A percentile compares a stretch with the other conserved stretches of the same genome.
Conservation (phyloP, 805 yeast species). For the Clavispora asparagi region DNA sequence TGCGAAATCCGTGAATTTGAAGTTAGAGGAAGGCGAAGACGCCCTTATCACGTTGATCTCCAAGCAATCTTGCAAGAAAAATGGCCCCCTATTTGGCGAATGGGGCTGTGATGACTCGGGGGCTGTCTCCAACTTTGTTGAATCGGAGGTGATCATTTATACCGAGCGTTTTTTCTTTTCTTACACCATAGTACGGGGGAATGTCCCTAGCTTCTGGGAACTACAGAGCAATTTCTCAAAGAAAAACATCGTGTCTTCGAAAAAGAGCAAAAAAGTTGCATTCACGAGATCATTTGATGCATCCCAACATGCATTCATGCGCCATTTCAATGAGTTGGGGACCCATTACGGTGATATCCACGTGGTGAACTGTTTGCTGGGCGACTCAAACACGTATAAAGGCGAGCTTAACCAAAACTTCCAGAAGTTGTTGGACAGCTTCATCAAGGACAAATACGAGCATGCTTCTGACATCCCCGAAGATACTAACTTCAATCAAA, state of each 20-base stretch:
- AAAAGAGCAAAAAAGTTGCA: conserved; percentile 35
- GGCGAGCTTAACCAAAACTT: conserved; percentile 41
- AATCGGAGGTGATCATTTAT: conserved; percentile 46
- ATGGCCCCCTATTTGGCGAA: conserved; percentile 50
- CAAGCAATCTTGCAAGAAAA: conserved; percentile 45
- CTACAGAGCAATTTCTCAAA: conserved; percentile 38
- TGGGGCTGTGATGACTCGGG: conserved; percentile 58
- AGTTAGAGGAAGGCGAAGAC: conserved; percentile 24
- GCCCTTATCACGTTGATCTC: conserved; percentile 45
- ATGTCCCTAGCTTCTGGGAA: conserved; percentile 54
- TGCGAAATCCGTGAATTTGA: conserved; percentile 40
- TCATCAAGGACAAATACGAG: neutral
- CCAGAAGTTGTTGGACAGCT: conserved; percentile 5
- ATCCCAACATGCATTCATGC: conserved; percentile 45
- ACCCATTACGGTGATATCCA: conserved; percentile 47
- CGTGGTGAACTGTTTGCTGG: conserved; percentile 45
- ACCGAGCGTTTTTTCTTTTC: conserved; percentile 37
- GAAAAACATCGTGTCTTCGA: conserved; percentile 26
- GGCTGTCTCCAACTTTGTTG: conserved; percentile 46
- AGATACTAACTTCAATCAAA: neutral
- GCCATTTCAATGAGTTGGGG: conserved; percentile 45
- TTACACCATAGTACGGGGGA: conserved; percentile 45
- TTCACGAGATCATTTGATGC: conserved; percentile 52
- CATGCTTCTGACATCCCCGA: neutral
- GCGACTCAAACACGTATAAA: conserved; percentile 36